Base-by-base conservation (phyloP, 805 yeast species). In the Sungouiozyma intestinalis region DNA sequence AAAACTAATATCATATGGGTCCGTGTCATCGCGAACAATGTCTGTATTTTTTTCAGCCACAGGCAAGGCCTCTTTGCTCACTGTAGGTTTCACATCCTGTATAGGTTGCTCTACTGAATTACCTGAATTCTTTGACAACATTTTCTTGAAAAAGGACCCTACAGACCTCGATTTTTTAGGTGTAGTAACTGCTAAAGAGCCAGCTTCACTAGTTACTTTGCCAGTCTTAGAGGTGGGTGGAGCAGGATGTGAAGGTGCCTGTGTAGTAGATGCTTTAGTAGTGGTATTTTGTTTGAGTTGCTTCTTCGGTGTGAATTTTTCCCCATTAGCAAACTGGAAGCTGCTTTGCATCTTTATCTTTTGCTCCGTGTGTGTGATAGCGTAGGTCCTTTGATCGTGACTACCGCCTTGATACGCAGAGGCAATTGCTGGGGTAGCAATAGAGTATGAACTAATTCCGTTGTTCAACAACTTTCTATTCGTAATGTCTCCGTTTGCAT, bases 271-370 rank as follows among this genome's bases (percentile, higher is more conserved):
- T 15, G 18, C 4, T 32, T 16, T 16, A 33, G 36, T 17, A 33
- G 14, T 19, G 27, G 11, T n/a, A 19, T 39, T 38, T 13, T 39
- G 29, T 7, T 24, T 24, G 9, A 24, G 36, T 24, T 36, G 32
- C 3, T 45, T 49, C 27, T 49, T 50, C 16, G 61, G 61, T 4
- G 57, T 56, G 21, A 55, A 56, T 29, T 40, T 52, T 33, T 56
- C 61, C 16, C 61, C 61, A 42, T 56, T 56, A 2, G 60, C 57
- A 33, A 56, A 56, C 38, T 48, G 53, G 33, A 56, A 56, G 20
- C 52, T 44, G 9, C 29, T 47, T 34, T 47, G 47, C 61, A 55
- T 55, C 34, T 50, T 54, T n/a, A 40, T 45, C 39, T 54, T 48
- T 40, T 54, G 58, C 36, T 24, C 29, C 6, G 29, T 7, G 11